Base-by-base conservation (phyloP, 805 yeast genomes). In the Wickerhamiella vanderwaltii region DNA sequence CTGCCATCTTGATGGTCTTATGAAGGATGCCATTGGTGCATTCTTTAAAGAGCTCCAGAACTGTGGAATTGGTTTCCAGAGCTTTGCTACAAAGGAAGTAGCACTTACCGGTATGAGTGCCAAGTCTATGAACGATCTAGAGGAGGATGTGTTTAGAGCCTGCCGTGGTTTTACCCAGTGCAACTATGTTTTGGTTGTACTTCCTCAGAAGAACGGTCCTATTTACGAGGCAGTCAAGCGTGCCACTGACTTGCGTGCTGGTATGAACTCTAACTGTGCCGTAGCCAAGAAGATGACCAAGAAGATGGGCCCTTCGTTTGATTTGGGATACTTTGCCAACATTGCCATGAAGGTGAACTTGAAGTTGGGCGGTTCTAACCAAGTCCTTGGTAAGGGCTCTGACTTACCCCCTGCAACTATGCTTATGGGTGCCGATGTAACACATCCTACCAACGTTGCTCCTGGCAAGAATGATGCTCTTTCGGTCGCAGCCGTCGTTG, bases 161-260 rank as follows among this genome's bases (percentile, higher is more conserved):
- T 29, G 35, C 30, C 41, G 41, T 30, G 4, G 20, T 13, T n/a
- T 38, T 35, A 38, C 22, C 29, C 30, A 38, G 25, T 29, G 41
- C 34, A 38, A 38, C 41, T 38, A 38, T n/a, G 41, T 28, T 3
- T 30, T 38, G 3, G 41, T 38, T n/a, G 41, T 38, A 17, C 20
- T 38, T 29, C 41, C 41, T 15, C 41, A 38, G 22, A 38, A 30
- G 35, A 38, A 30, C 11, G 19, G 30, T 12, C 35, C 33, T 13
- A 38, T 38, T 20, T 38, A 38, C 41, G 41, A 38, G 41, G 29
- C 41, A 16, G 41, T 38, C 24, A 38, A 38, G 41, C 41, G 41
- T 20, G 41, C 41, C 25, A 38, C 41, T 12, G 41, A 38, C n/a
- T 30, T 38, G 41, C 41, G 41, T 9, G 41, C 41, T 6, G 41